Percentiles rank a stretch among this genome's conserved stretches.
Conservation (phyloP, 2,329 filamentous ascomycete genomes). For the Claviceps citrina region DNA sequence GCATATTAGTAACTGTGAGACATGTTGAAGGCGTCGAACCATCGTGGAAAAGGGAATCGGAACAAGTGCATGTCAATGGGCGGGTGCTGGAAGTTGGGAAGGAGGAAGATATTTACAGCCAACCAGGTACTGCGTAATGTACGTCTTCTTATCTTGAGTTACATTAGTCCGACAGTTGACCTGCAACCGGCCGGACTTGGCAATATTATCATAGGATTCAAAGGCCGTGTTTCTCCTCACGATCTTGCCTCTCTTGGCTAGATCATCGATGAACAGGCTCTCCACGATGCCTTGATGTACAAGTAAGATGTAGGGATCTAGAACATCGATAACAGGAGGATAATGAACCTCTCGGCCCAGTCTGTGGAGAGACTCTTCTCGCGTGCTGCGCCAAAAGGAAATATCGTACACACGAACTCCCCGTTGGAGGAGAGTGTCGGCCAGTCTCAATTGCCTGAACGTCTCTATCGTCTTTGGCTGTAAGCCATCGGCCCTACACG, state of each 20-base stretch:
- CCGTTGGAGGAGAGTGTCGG: conserved; percentile 49
- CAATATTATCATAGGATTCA: conserved; percentile 34
- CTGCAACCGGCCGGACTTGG: conserved; percentile 29
- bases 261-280: conserved; percentile 52
- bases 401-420: conserved; percentile 62
- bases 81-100: background rate
- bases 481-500: conserved; percentile 47
- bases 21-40: no score
- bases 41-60: background rate
- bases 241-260: conserved; percentile 45
- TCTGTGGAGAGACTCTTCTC: conserved; percentile 37
- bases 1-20: background rate
- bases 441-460: conserved; percentile 56
- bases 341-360: conserved; percentile 55
- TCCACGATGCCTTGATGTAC: conserved; percentile 66
- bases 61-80: background rate
- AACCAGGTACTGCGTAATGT: conserved; percentile 48
- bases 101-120: conserved; percentile 37
- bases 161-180: conserved; percentile 37
- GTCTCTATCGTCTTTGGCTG: conserved; percentile 71
- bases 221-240: conserved; percentile 52
- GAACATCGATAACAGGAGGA: conserved; percentile 41
- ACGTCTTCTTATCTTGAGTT: conserved; percentile 32
- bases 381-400: conserved; percentile 49
- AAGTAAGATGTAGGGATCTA: conserved; percentile 41